Evolutionary conservation across 2,329 filamentous ascomycete species (phyloP), one percentile per base, ranked within the genome.

Genomic region (Dactylellina haptotyla): DNA sequence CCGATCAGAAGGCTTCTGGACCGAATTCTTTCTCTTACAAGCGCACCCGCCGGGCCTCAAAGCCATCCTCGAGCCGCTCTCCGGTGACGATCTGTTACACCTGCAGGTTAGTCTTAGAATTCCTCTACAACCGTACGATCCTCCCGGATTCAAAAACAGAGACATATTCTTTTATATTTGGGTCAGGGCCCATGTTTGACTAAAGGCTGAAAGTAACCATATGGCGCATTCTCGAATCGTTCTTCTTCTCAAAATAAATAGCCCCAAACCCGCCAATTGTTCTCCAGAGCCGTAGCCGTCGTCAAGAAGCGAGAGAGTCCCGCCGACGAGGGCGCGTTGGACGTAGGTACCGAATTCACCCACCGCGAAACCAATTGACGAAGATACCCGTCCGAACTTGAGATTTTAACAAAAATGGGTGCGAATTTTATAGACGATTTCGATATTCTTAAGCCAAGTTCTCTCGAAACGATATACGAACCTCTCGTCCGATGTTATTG

Each of bases 391-490:
- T n/a, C n/a, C n/a, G n/a, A n/a, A n/a, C n/a, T n/a, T n/a, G n/a
- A n/a, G n/a, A n/a, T n/a, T n/a, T n/a, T n/a, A n/a, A n/a, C n/a
- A n/a, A n/a, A n/a, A n/a, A n/a, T n/a, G n/a, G n/a, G n/a, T n/a
- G n/a, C n/a, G n/a, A n/a, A n/a, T n/a, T n/a, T 26, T 9, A 46
- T 80, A 98, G 91, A 98, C 93, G 73, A 86, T 98, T 79, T 93
- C 90, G 80, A 89, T 91, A 51, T 97, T 98, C 81, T 86, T 99
- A 79, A 89, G 89, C 54, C 88, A 88, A 62, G 86, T 96, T 16
- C 84, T 98, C 75, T 87, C 87, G 67, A 99, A 98, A 82, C 92
- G 90, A 80, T 99, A 96, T 81, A 93, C 91, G 23, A 97, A 97
- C 78, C 91, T 93, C 4, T 97, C 93, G 81, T 95, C 95, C 54